Base-by-base conservation (phyloP, 2,329 filamentous ascomycete species). In the Bertia moriformis region DNA sequence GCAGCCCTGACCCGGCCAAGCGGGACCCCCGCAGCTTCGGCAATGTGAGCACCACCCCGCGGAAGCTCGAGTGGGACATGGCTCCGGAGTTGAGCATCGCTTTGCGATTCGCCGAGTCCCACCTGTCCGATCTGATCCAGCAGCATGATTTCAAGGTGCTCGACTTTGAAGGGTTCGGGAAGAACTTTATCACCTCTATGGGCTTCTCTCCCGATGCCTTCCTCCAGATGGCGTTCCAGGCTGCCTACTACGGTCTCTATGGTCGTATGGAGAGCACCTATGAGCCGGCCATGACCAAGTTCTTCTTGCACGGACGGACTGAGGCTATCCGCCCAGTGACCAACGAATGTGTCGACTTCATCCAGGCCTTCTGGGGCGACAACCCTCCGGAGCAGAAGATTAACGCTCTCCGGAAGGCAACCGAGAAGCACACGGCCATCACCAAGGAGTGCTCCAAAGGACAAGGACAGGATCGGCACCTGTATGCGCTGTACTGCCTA, bases 61-160 rank as follows among this genome's bases (percentile, higher is more conserved):
- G 93, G 57, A 96, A 95, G 60, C 70, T 96, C 1, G 89, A 95
- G 57, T 98, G 91, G 91, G 88, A 95, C 48, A 93, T 96, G 86
- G 69, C 80, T 1, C 88, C 91, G 0, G 89, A 96, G 56, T 69
- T 98, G 14, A 83, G 77, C 48, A 89, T 93, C 36, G 89, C 91
- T 1, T 69, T 96, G 4, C 83, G 91, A 4, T 98, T 98, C 51
- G 91, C 91, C 19, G 91, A 98, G 62, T 95, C 89, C 0, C 74
- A 91, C 27, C 69, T 98, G 5, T 87, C 91, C 15, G 91, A 98
- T 56, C 67, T 96, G 30, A 93, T 98, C 49, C 82, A 89, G 53
- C 91, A 98, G 56, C 94, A 95, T 51, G 91, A 98, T 59, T 95
- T 96, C 50, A 73, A 87, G 44, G 93, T 87, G 12, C 69, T 96